Conservation (phyloP, 345 rosid species). For the Garcia nutans region DNA sequence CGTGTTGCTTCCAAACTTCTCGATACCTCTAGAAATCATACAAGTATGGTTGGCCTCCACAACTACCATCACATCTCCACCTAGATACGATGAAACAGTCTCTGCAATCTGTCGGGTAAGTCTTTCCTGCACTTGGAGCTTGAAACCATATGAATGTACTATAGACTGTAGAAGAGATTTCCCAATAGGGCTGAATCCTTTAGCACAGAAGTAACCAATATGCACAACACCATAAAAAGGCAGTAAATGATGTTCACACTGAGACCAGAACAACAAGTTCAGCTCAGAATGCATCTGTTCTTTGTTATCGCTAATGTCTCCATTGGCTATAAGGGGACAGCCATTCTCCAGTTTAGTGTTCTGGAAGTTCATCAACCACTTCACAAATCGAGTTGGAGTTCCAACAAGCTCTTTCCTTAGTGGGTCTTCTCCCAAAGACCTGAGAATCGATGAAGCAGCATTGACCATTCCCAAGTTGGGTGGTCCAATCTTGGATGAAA, state of each 20-base stretch:
- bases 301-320: slow-evolving; percentile 32
- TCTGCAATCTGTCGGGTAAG: slow-evolving; percentile 88
- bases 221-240: slow-evolving; percentile 94
- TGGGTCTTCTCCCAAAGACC: slow-evolving; percentile 91
- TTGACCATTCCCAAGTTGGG: slow-evolving; percentile 53
- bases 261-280: slow-evolving; percentile 80
- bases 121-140: slow-evolving; percentile 98
- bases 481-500: slow-evolving; percentile 35
- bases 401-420: slow-evolving; percentile 71
- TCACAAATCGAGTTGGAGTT: slow-evolving; percentile 69
- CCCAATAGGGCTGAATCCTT: slow-evolving; percentile 48
- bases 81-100: slow-evolving; percentile 59
- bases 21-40: slow-evolving; percentile 94
- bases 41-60: slow-evolving; percentile 89
- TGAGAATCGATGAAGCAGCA: slow-evolving; percentile 67
- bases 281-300: slow-evolving; percentile 57
- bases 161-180: slow-evolving; percentile 62
- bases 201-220: slow-evolving; percentile 58
- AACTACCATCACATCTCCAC: slow-evolving; percentile 85
- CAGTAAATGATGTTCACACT: slow-evolving; percentile 95
- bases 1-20: slow-evolving; percentile 89
- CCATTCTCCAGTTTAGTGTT: slow-evolving; percentile 56
- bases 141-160: slow-evolving; percentile 84
- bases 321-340: slow-evolving; percentile 33
- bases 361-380: slow-evolving; percentile 86